Evolutionary conservation across 192 early-diverging fungal species (phyloP), one percentile per base, ranked within the genome.

Genomic region (Coemansia erecta): DNA sequence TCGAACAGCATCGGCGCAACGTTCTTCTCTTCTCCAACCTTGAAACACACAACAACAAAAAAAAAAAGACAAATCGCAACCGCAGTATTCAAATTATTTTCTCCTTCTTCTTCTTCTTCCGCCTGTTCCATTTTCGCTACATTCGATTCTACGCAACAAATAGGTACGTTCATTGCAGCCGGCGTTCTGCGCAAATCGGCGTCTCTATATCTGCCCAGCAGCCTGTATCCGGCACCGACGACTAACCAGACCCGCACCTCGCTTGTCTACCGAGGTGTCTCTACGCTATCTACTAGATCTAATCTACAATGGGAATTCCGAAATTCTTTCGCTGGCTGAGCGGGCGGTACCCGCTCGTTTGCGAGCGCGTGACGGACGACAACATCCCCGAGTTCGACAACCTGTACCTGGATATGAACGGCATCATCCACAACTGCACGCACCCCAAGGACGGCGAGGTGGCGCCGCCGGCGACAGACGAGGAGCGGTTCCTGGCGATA

Each of bases 331-430:
- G 94, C 81, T 98, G 96, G 96, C 90, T 98, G 58, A 87, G 90
- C 64, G 95, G 97, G 66, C 84, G 96, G 63, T 99, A 99, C 77
- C 95, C 97, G 44, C 85, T 98, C 33, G 94, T 93, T 66, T 87
- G 85, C 64, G 91, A 97, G 71, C 76, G 97, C 52, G 89, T 98
- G 42, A 83, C 85, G 31, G 92, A 96, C 67, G 93, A 90, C 73
- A 80, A 85, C 56, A 95, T 97, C 64, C 96, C 96, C 42, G 93
- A 95, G 73, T 97, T 94, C 74, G 94, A 97, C 80, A 97, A 97
- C 67, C 82, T 98, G 46, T 98, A 98, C 63, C 81, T 98, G 82
- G 96, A 98, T 64, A 95, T 99, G 95, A 99, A 99, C 70, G 97
- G 97, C 31, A 94, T 98, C 57, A 92, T 98, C 72, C 97, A 97